Evolutionary conservation across 306 rosid species (phyloP).

Genomic region (Vicia villosa): DNA sequence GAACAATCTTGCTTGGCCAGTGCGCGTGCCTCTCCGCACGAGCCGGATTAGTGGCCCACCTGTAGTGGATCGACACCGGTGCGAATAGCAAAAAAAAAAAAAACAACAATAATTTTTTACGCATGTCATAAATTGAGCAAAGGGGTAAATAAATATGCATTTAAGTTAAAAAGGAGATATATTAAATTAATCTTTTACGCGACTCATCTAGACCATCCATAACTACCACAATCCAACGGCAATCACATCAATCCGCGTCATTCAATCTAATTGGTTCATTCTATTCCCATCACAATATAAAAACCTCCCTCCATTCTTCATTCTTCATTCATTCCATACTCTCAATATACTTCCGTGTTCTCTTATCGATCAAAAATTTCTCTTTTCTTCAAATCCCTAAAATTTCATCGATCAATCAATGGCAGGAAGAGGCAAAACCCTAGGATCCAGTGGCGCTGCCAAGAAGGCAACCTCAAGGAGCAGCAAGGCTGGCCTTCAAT

Average conservation of each 20-base stretch:
- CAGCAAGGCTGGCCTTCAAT: conserved; percentile 88
- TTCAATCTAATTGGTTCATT: conserved; percentile 44
- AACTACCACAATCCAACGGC: conserved; percentile 46
- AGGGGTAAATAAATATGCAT: too few species aligned
- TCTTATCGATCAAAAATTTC: not conserved
- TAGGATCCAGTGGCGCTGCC: conserved; percentile 58
- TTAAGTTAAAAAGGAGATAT: too few species aligned
- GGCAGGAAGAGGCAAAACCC: conserved; percentile 65
- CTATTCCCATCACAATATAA: conserved; percentile 48
- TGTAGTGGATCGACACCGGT: too few species aligned
- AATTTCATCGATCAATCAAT: not conserved
- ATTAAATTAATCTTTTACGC: too few species aligned
- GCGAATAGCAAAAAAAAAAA: too few species aligned
- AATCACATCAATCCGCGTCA: conserved; percentile 32
- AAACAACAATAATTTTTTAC: too few species aligned
- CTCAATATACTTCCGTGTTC: too few species aligned
- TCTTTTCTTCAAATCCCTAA: not conserved
- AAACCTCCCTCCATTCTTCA: conserved; percentile 27
- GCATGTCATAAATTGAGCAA: too few species aligned
- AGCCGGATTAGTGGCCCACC: too few species aligned
- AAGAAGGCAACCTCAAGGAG: conserved; percentile 87
- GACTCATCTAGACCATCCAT: conserved; percentile 44
- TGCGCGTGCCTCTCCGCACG: too few species aligned
- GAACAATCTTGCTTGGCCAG: too few species aligned
- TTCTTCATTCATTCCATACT: not conserved